Percentiles rank a stretch among this genome's conserved stretches.
Conservation (phyloP, 106 monocot genomes). For the Hemerocallis citrina region DNA sequence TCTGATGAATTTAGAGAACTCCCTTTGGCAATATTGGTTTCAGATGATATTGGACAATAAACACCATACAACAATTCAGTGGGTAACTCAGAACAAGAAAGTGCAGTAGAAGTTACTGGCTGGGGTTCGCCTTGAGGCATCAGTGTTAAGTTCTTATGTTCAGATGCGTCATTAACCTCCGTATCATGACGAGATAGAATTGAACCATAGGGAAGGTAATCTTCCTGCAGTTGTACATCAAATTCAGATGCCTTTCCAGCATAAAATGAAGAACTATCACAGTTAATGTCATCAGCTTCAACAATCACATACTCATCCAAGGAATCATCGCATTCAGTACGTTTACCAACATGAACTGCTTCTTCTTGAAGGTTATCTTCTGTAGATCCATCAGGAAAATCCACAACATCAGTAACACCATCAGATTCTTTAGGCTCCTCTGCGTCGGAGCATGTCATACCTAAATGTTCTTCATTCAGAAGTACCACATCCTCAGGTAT, state of each 20-base stretch:
- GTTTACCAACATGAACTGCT: neutral
- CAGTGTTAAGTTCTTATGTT: neutral
- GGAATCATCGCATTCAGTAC: neutral
- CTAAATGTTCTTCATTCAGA: conserved; percentile 3
- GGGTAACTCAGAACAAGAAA: conserved; percentile 4
- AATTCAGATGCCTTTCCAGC: conserved; percentile 7
- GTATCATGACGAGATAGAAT: conserved; percentile 3
- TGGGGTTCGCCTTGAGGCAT: conserved; percentile 9
- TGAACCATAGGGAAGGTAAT: conserved; percentile 16
- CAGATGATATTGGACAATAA: conserved; percentile 4
- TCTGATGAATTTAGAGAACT: conserved; percentile 6
- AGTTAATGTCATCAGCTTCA: conserved; percentile 5
- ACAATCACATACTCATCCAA: conserved; percentile 1
- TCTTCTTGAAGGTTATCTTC: conserved; percentile 1
- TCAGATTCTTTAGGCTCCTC: conserved; percentile 5
- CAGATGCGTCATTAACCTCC: conserved; percentile 10
- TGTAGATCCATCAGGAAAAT: conserved; percentile 7
- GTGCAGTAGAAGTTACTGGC: neutral
- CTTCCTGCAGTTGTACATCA: conserved; percentile 15
- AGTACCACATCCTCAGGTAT: neutral
- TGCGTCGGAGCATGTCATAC: neutral
- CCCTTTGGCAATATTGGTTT: neutral
- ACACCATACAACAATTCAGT: neutral
- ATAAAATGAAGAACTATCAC: neutral
- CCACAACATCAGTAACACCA: conserved; percentile 1